These are phyloP conservation scores for Cadophora luteo-olivacea DNA, from an alignment of 2,329 filamentous ascomycete genomes.

Conservation along the genomic window DNA sequence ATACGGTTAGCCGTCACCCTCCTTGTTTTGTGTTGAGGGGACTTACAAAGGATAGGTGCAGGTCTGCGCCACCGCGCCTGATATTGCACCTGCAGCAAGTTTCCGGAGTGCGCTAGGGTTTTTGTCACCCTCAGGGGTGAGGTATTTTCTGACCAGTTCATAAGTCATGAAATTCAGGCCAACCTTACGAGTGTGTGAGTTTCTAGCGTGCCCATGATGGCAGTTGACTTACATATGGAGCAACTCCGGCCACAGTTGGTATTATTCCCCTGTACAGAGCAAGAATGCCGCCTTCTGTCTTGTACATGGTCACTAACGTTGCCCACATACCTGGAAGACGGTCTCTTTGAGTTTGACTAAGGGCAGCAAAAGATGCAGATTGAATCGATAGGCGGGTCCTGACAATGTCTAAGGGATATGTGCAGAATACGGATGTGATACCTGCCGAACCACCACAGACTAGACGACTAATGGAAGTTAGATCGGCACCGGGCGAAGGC, in stretches of 20 bases:
- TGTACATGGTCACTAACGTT: constrained; percentile 85
- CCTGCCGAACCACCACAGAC: constrained; percentile 91
- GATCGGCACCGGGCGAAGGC: constrained; percentile 72
- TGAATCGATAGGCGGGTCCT: constrained; percentile 95
- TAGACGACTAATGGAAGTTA: constrained; percentile 77
- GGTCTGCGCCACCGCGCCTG: constrained; percentile 95
- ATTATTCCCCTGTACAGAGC: constrained; percentile 95
- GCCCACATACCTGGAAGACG: constrained; percentile 92
- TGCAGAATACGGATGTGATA: constrained; percentile 93
- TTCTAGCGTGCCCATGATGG: not conserved
- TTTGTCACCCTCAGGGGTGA: constrained; percentile 87
- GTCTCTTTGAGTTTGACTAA: constrained; percentile 64
- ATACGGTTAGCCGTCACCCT: constrained; percentile 34
- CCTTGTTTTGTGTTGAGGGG: constrained; percentile 10
- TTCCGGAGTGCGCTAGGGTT: constrained; percentile 83
- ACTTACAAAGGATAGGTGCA: constrained; percentile 97
- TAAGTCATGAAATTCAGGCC: constrained; percentile 99
- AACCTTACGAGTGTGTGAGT: constrained; percentile 59
- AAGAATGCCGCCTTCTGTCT: constrained; percentile 80
- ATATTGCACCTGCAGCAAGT: constrained; percentile 86
- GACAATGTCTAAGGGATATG: constrained; percentile 97
- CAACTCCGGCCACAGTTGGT: constrained; percentile 92
- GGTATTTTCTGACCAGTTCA: constrained; percentile 81
- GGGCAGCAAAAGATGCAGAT: constrained; percentile 88
- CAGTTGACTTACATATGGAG: constrained; percentile 76